phyloP scores from a whole-genome alignment of 768 basidiomycete genomes.

The Leccinum fibrillosum region DNA sequence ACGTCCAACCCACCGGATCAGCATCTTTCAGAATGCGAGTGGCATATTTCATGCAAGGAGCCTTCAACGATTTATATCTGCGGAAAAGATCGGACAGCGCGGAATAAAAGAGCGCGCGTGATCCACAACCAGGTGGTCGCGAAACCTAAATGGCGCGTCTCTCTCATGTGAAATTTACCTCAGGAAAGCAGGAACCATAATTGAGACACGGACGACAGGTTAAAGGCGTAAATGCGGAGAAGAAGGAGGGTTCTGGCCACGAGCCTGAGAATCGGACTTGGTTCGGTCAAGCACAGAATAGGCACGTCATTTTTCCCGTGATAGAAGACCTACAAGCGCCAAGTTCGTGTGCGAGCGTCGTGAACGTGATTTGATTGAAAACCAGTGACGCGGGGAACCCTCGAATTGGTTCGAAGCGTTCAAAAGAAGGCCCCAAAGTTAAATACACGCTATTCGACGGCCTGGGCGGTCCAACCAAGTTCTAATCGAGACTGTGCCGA shows the following conservation, averaged over 20 bases:
- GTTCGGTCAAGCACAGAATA: not conserved
- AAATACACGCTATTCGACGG: not conserved
- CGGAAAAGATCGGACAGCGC: not conserved
- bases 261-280: not conserved
- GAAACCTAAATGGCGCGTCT: not conserved
- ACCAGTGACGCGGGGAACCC: not conserved
- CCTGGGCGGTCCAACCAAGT: not conserved
- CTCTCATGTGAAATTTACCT: not conserved
- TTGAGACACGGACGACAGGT: not conserved
- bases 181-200: not conserved
- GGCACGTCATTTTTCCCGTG: not conserved
- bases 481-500: not conserved
- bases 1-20: not conserved
- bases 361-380: not conserved
- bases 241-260: not conserved
- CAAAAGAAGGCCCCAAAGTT: not conserved
- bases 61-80: conserved; percentile 3
- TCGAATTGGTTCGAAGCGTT: not conserved
- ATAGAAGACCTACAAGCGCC: not conserved
- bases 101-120: not conserved
- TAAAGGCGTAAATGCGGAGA: not conserved
- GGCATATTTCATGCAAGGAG: not conserved
- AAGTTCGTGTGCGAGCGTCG: not conserved
- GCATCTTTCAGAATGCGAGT: conserved; percentile 11
- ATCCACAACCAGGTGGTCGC: not conserved